These are phyloP conservation scores for Hirsutella rhossiliensis DNA, from an alignment of 2,329 filamentous ascomycete genomes.

Conservation along the genomic window DNA sequence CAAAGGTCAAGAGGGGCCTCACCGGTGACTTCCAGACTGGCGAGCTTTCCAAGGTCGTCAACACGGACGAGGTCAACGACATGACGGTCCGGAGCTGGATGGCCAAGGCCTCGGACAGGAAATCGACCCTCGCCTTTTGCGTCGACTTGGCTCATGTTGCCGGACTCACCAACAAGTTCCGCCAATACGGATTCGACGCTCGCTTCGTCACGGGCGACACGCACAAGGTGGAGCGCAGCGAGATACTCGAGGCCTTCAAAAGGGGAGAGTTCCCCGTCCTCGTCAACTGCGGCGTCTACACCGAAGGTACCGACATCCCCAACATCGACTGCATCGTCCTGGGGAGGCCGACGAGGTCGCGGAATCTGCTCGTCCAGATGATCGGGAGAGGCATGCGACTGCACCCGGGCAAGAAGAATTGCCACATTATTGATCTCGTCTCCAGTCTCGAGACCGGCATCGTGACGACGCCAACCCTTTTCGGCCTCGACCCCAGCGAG, in stretches of 20 bases:
- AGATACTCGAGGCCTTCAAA: conserved; percentile 65
- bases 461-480: conserved; percentile 81
- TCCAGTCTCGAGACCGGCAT: conserved; percentile 74
- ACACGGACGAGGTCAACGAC: conserved; percentile 69
- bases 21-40: conserved; percentile 67
- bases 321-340: conserved; percentile 92
- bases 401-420: conserved; percentile 69
- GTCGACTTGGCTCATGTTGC: conserved; percentile 78
- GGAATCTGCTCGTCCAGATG: conserved; percentile 95
- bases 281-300: conserved; percentile 92
- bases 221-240: conserved; percentile 50
- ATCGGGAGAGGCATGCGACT: conserved; percentile 88
- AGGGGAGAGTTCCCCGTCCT: conserved; percentile 71
- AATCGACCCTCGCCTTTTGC: conserved; percentile 88
- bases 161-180: conserved; percentile 64
- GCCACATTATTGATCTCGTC: conserved; percentile 94
- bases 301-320: conserved; percentile 94
- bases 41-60: conserved; percentile 73
- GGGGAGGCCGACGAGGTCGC: conserved; percentile 76
- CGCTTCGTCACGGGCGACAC: conserved; percentile 80
- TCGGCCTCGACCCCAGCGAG: conserved; percentile 78
- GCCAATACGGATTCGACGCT: conserved; percentile 67
- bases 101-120: conserved; percentile 57
- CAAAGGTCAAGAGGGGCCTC: conserved; percentile 46
- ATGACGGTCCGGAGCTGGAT: conserved; percentile 81